These are phyloP conservation scores for Flammula alnicola DNA, from an alignment of 1,284 basidiomycete genomes.

Conservation along the genomic window DNA sequence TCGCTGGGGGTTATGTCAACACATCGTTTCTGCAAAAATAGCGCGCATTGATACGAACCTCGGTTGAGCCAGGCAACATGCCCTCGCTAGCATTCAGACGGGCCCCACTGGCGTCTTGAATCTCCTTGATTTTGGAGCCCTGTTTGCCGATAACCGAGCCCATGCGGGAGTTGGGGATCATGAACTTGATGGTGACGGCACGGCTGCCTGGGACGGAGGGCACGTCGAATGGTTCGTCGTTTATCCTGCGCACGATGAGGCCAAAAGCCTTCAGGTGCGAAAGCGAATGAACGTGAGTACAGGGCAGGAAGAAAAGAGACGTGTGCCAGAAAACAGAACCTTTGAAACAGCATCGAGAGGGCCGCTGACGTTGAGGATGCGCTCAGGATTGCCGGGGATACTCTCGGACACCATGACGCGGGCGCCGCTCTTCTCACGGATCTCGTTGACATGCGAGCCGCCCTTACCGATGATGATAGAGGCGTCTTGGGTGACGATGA, in stretches of 20 bases:
- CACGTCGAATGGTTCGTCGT: slow-evolving; percentile 98
- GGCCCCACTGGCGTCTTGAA: slow-evolving; percentile 98
- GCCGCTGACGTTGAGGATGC: slow-evolving; percentile 96
- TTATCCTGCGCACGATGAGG: slow-evolving; percentile 97
- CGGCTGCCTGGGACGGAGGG: slow-evolving; percentile 97
- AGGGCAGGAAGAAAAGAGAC: slow-evolving; percentile 12
- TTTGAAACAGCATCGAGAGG: slow-evolving; percentile 99
- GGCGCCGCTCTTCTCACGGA: slow-evolving; percentile 96
- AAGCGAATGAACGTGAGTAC: slow-evolving; percentile 12
- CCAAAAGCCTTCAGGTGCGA: slow-evolving; percentile 99
- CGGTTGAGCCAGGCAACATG: slow-evolving; percentile 98
- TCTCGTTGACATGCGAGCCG: slow-evolving; percentile 98
- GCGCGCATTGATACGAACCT: slow-evolving; percentile 74
- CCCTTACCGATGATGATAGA: slow-evolving; percentile 99
- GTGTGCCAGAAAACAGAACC: slow-evolving; percentile 52
- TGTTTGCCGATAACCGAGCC: slow-evolving; percentile 98
- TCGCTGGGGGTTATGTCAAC: slow-evolving; percentile 56
- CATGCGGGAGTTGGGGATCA: slow-evolving; percentile 99
- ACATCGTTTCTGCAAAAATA: slow-evolving; percentile 10
- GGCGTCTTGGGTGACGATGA: slow-evolving; percentile 99
- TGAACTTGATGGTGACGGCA: slow-evolving; percentile 99
- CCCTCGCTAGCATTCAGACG: slow-evolving; percentile 96
- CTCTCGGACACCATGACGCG: slow-evolving; percentile 95
- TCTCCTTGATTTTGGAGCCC: slow-evolving; percentile 99
- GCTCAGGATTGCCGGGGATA: slow-evolving; percentile 96